Percentiles rank a stretch among this genome's conserved stretches.
Evolutionary conservation across 768 basidiomycete species (phyloP).

Genomic region (Daedalea quercina): DNA sequence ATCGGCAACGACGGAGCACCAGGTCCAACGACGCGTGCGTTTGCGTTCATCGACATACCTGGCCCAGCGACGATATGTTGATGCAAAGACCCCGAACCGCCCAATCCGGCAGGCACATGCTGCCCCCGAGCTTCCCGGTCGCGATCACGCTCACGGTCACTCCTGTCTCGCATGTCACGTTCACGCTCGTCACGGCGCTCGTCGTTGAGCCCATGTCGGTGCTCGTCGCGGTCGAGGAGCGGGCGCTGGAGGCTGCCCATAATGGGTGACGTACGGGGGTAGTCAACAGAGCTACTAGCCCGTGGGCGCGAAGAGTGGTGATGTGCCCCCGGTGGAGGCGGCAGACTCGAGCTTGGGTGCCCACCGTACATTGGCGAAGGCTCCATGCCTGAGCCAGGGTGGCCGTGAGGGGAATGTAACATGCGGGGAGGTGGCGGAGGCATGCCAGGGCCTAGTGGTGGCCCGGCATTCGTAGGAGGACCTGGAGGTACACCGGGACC

Average conservation of each 20-base stretch:
- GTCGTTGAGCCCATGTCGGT: constrained; percentile 11
- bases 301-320: constrained; percentile 6
- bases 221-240: constrained; percentile 13
- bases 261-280: constrained; percentile 19
- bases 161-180: constrained; percentile 1
- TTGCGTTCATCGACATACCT: background rate
- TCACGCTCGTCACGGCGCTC: constrained; percentile 7
- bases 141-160: background rate
- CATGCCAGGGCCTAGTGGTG: constrained; percentile 5
- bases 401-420: constrained; percentile 10
- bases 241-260: constrained; percentile 26
- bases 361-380: constrained; percentile 26
- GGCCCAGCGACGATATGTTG: constrained; percentile 5
- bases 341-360: constrained; percentile 16
- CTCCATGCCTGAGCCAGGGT: constrained; percentile 14
- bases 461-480: constrained; percentile 2
- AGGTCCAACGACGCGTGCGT: constrained; percentile 3
- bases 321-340: constrained; percentile 19
- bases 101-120: constrained; percentile 2
- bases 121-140: constrained; percentile 1
- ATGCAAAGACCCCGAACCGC: constrained; percentile 10
- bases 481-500: constrained; percentile 14
- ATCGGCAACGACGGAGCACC: background rate
- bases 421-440: constrained; percentile 5
- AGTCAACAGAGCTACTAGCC: constrained; percentile 10